Evolutionary conservation across 371 early-diverging fungal species (phyloP).

Genomic region (Syncephalis fuscata): DNA sequence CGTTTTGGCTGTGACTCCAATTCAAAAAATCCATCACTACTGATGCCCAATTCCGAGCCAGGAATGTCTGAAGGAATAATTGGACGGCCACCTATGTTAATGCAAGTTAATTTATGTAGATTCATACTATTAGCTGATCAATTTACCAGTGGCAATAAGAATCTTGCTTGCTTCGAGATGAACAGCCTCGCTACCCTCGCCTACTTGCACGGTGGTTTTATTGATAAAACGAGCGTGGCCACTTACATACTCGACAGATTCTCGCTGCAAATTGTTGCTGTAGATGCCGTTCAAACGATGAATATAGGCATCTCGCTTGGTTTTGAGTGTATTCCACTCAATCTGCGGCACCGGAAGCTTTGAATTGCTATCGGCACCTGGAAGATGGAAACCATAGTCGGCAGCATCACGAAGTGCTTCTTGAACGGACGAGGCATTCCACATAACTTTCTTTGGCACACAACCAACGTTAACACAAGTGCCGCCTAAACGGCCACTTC

Average conservation of each 20-base stretch:
- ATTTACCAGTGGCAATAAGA: constrained; percentile 69
- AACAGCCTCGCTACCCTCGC: constrained; percentile 22
- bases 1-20: constrained; percentile 80
- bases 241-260: constrained; percentile 58
- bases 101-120: not conserved
- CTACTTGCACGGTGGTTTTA: constrained; percentile 54
- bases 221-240: constrained; percentile 78
- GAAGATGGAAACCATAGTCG: constrained; percentile 71
- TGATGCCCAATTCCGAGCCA: constrained; percentile 78
- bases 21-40: constrained; percentile 93
- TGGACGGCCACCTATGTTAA: constrained; percentile 42
- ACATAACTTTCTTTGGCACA: constrained; percentile 98
- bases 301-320: constrained; percentile 91
- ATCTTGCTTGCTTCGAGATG: constrained; percentile 64
- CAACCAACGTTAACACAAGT: constrained; percentile 97
- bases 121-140: not conserved
- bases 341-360: constrained; percentile 16
- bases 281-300: constrained; percentile 93
- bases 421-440: constrained; percentile 76
- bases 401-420: constrained; percentile 77
- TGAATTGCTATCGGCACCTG: constrained; percentile 5
- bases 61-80: constrained; percentile 45
- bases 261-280: constrained; percentile 73
- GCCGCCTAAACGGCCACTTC: constrained; percentile 68
- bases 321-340: constrained; percentile 59